Base-by-base conservation (phyloP, 148 eudicot species). In the Agrostemma githago region DNA sequence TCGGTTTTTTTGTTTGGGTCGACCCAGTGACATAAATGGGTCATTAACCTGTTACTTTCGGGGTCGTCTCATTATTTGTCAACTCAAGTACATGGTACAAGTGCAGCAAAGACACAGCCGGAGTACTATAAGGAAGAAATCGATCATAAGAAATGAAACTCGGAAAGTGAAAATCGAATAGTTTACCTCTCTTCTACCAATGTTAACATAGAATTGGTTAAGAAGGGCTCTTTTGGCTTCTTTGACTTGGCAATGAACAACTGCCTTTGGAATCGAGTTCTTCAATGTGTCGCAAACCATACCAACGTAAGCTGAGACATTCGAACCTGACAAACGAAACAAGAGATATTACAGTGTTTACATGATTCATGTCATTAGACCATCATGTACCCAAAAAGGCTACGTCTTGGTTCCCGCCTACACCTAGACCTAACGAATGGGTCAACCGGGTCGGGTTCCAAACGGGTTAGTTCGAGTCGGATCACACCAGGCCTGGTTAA, bases 221-320 rank as follows among this genome's bases (percentile, higher is more conserved):
- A 95, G 94, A 74, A 95, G 83, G 56, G 88, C 70, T 85, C 86
- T 81, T 85, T 90, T 95, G 67, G 99, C 97, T 80, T 92, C 90
- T 78, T 87, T 82, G 62, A 95, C 99, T 89, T 95, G 99, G 79
- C 97, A 95, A 77, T 85, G 85, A 76, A 95, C 99, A 77, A 92
- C 96, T 56, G 99, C 99, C 85, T 95, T 95, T 20, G 99, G 99
- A 73, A 95, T 86, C 42, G 90, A 82, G 80, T 82, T 87, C 83
- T 74, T 92, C 88, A 95, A 69, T 12, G 97, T 87, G 58, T 95
- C 99, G 73, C 87, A 87, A 40, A 95, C 97, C 99, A 95, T 88
- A 74, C 85, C 84, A 38, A 95, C 87, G 74, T 95, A 95, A 57
- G 88, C 89, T 72, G 96, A 58, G 77, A 95, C 99, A 79, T 95